phyloP scores from a whole-genome alignment of 1,139 yeast genomes.

The Trichomonascaceae sp. region DNA sequence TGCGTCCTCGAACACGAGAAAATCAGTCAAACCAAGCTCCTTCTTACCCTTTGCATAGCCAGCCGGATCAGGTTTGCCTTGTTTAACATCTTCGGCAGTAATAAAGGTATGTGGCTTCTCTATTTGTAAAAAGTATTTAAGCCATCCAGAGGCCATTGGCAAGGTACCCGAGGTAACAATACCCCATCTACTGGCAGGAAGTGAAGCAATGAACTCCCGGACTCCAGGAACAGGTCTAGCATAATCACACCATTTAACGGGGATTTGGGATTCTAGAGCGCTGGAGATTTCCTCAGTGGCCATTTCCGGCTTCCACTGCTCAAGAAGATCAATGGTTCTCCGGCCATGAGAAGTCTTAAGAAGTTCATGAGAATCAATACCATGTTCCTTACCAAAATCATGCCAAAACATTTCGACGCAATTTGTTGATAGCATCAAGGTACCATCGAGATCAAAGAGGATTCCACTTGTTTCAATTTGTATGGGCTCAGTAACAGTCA shows the following conservation, averaged over 20 bases:
- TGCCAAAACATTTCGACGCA: conserved; percentile 82
- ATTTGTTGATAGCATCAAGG: conserved; percentile 73
- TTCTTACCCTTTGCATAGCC: conserved; percentile 67
- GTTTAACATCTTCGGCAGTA: conserved; percentile 69
- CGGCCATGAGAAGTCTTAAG: conserved; percentile 76
- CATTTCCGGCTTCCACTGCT: conserved; percentile 68
- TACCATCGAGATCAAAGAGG: conserved; percentile 81
- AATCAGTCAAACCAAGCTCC: conserved; percentile 47
- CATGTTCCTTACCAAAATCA: conserved; percentile 64
- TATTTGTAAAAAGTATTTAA: conserved; percentile 52
- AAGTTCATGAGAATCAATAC: conserved; percentile 63
- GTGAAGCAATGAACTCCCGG: conserved; percentile 50
- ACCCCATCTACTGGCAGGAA: conserved; percentile 51
- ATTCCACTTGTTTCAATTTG: conserved; percentile 29
- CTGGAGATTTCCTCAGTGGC: conserved; percentile 63
- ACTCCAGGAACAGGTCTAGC: conserved; percentile 77
- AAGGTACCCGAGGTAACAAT: conserved; percentile 80
- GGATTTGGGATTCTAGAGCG: conserved; percentile 63
- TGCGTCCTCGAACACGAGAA: conserved; percentile 78
- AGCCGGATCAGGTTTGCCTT: conserved; percentile 81
- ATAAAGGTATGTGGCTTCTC: conserved; percentile 66
- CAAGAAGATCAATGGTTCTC: conserved; percentile 72
- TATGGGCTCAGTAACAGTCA: conserved; percentile 11
- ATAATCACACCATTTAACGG: conserved; percentile 61
- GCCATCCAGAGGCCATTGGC: conserved; percentile 75